Evolutionary conservation across 331 rosid genomes (phyloP).

Genomic region (Erythrophleum ivorense): DNA sequence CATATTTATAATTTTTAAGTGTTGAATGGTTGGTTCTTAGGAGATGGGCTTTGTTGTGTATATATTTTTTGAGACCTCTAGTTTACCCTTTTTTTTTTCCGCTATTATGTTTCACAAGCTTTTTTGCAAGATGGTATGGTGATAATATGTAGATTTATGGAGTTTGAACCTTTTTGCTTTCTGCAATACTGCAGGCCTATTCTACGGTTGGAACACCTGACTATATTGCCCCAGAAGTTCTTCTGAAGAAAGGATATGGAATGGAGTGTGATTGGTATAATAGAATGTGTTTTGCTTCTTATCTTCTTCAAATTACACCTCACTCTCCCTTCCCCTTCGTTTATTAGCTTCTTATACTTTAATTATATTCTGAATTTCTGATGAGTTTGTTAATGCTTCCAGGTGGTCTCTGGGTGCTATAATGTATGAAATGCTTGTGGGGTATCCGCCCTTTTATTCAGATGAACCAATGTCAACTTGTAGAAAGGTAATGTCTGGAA

Average conservation of each 20-base stretch:
- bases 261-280: slow-evolving; percentile 94
- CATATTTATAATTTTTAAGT: slow-evolving; percentile 25
- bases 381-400: slow-evolving; percentile 45
- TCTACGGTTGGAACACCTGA: slow-evolving; percentile 99
- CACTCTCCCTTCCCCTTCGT: slow-evolving; percentile 3
- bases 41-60: slow-evolving; percentile 27
- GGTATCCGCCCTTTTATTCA: slow-evolving; percentile 95
- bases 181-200: slow-evolving; percentile 74
- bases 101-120: slow-evolving; percentile 16
- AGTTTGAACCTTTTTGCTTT: slow-evolving; percentile 32
- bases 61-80: slow-evolving; percentile 23
- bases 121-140: slow-evolving; percentile 26
- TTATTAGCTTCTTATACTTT: slow-evolving; percentile 16
- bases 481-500: slow-evolving; percentile 75
- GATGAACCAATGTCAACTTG: slow-evolving; percentile 99
- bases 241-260: slow-evolving; percentile 99
- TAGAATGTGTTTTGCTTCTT: slow-evolving; percentile 22
- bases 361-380: slow-evolving; percentile 22
- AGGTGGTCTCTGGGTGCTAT: slow-evolving; percentile 99
- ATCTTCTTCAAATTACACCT: slow-evolving; percentile 24
- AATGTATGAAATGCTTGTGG: slow-evolving; percentile 99
- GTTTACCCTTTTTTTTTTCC: neutral
- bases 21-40: slow-evolving; percentile 27
- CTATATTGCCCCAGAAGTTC: slow-evolving; percentile 97
- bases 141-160: neutral